phyloP scores from a whole-genome alignment of 352 stramenopile genomes.

The Globisporangium takayamanum region DNA sequence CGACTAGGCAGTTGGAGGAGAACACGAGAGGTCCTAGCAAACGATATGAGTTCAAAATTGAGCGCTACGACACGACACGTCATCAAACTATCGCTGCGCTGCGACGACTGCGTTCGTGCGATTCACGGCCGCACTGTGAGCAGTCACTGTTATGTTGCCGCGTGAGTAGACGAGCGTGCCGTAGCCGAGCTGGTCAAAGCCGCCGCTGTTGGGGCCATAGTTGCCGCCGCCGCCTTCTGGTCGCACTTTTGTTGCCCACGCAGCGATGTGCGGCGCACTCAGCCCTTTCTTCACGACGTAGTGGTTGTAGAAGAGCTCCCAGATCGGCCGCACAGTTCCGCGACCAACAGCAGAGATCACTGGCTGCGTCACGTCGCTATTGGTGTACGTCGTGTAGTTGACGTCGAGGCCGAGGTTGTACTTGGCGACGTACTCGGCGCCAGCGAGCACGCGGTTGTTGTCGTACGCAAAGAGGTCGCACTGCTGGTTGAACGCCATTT shows the following conservation, averaged over 20 bases:
- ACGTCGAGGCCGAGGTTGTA: constrained; percentile 16
- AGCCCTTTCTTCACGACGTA: constrained; percentile 15
- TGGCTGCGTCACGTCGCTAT: constrained; percentile 17
- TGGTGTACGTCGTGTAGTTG: constrained; percentile 15
- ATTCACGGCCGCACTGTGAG: neutral
- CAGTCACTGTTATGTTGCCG: no score
- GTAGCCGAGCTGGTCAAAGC: constrained; percentile 17
- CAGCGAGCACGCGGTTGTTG: constrained; percentile 16
- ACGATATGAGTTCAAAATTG: no score
- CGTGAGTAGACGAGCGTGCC: constrained; percentile 14
- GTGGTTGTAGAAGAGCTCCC: constrained; percentile 18
- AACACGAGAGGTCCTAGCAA: no score
- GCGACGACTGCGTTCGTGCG: no score
- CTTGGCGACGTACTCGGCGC: constrained; percentile 16
- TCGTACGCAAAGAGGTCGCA: constrained; percentile 19
- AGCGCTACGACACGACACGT: no score
- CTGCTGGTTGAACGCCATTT: constrained; percentile 17
- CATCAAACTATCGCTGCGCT: no score
- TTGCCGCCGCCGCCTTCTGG: constrained; percentile 16
- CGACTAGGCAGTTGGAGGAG: no score
- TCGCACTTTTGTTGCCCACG: constrained; percentile 9
- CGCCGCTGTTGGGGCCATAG: constrained; percentile 18
- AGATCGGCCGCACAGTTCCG: constrained; percentile 8
- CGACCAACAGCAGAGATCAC: constrained; percentile 7
- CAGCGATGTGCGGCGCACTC: constrained; percentile 7